Conservation (phyloP, 257 asterid species). For the Solanum bulbocastanum region DNA sequence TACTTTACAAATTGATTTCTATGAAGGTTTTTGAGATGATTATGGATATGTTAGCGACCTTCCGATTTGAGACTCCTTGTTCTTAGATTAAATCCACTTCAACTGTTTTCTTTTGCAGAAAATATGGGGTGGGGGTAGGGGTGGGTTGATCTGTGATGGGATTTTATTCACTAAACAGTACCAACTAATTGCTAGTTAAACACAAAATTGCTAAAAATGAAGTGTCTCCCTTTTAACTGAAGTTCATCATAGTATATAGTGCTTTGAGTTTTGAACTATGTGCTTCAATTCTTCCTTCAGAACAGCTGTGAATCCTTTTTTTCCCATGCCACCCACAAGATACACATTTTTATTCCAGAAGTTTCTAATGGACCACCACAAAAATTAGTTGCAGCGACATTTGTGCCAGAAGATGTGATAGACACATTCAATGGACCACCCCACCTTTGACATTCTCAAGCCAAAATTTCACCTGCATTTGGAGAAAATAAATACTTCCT, state of each 20-base stretch:
- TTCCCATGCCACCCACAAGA: background rate
- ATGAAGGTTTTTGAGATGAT: background rate
- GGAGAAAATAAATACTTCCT: background rate
- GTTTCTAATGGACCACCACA: slow-evolving; percentile 47
- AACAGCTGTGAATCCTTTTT: background rate
- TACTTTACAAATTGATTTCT: background rate
- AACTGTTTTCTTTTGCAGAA: background rate
- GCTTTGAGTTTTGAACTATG: background rate
- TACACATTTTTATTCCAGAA: background rate
- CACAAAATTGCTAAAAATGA: background rate
- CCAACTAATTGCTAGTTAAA: background rate
- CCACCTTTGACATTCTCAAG: slow-evolving; percentile 68
- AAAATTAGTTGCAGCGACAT: slow-evolving; percentile 56
- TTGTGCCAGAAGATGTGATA: slow-evolving; percentile 47
- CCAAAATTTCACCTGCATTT: slow-evolving; percentile 67
- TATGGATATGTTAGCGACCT: background rate
- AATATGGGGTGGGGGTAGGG: too few species aligned
- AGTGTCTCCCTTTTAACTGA: background rate
- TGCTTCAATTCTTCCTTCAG: background rate
- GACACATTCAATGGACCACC: slow-evolving; percentile 58
- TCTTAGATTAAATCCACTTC: background rate
- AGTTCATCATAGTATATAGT: background rate
- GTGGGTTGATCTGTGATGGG: background rate
- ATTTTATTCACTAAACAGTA: background rate
- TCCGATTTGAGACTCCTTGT: background rate